Percentiles rank a stretch among this genome's conserved stretches.
Evolutionary conservation across 345 rosid species (phyloP).

Genomic region (Excoecaria cochinchinensis): DNA sequence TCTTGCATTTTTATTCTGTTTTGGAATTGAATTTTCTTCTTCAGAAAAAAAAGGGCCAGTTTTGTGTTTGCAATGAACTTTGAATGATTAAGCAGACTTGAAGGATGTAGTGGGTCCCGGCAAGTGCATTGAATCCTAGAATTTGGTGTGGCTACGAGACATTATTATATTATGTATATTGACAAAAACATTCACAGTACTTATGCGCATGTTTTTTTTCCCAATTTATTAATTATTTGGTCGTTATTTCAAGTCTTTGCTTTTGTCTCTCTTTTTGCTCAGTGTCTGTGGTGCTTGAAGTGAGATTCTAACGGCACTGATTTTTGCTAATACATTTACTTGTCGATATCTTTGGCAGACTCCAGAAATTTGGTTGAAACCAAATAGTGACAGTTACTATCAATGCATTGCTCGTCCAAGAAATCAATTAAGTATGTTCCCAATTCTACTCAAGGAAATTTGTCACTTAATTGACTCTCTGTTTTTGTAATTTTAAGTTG

Average conservation of each 20-base stretch:
- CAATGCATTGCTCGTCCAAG: slow-evolving; percentile 67
- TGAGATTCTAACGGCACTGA: background rate
- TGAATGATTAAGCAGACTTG: slow-evolving; percentile 1
- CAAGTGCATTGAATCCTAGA: slow-evolving; percentile 23
- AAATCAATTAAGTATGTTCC: slow-evolving; percentile 51
- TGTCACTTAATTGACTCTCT: background rate
- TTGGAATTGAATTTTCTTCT: background rate
- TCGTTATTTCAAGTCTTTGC: background rate
- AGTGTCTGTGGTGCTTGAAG: background rate
- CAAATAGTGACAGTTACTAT: slow-evolving; percentile 55
- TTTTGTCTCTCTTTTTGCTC: background rate
- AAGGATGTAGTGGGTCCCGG: slow-evolving; percentile 17
- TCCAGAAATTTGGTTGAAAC: slow-evolving; percentile 90
- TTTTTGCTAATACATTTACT: background rate
- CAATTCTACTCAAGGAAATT: background rate
- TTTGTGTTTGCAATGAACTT: background rate
- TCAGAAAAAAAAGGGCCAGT: background rate
- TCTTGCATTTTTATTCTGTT: background rate
- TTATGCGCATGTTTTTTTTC: background rate
- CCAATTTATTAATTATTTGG: background rate
- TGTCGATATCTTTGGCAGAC: slow-evolving; percentile 39
- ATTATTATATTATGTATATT: slow-evolving; percentile 2
- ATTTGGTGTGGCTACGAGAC: slow-evolving; percentile 18
- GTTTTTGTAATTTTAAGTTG: background rate
- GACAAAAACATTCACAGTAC: background rate